phyloP scores from a whole-genome alignment of 2,329 filamentous ascomycete genomes.

The Aspergillus ibericus region DNA sequence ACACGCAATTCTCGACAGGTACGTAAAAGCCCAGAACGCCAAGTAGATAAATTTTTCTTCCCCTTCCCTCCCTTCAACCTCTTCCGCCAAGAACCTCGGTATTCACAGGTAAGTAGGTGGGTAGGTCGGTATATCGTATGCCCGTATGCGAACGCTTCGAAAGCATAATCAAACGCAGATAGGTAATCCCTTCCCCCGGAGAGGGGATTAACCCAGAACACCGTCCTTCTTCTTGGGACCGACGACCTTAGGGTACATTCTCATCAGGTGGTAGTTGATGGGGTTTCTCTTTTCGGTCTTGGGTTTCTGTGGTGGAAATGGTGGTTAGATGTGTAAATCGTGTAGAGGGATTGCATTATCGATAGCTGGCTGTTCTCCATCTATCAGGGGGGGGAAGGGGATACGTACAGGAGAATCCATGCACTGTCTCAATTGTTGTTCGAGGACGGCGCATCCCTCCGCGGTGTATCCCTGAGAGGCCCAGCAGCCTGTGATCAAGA shows the following conservation, averaged over 20 bases:
- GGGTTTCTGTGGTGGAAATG: conserved; percentile 50
- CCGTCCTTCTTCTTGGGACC: conserved; percentile 66
- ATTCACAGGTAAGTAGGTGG: too few species aligned
- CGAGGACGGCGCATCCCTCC: conserved; percentile 60
- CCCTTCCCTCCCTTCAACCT: not conserved
- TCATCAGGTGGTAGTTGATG: conserved; percentile 88
- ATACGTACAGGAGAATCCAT: conserved; percentile 77
- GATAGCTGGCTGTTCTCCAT: not conserved
- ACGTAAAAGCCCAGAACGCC: conserved; percentile 12
- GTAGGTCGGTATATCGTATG: not conserved
- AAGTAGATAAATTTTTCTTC: conserved; percentile 2
- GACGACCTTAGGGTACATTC: conserved; percentile 73
- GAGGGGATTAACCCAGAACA: conserved; percentile 31
- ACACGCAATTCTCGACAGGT: not conserved
- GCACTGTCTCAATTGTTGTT: conserved; percentile 62
- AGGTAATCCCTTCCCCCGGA: conserved; percentile 5
- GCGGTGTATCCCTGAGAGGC: conserved; percentile 48
- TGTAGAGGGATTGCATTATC: not conserved
- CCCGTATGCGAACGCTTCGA: not conserved
- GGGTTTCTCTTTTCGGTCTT: conserved; percentile 64
- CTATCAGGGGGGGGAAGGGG: not conserved
- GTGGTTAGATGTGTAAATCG: not conserved
- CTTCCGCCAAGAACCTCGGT: not conserved
- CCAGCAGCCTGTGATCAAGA: conserved; percentile 43
- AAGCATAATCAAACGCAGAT: not conserved